Conservation (phyloP, 495 filamentous ascomycete species). For the Xylaria grammica region DNA sequence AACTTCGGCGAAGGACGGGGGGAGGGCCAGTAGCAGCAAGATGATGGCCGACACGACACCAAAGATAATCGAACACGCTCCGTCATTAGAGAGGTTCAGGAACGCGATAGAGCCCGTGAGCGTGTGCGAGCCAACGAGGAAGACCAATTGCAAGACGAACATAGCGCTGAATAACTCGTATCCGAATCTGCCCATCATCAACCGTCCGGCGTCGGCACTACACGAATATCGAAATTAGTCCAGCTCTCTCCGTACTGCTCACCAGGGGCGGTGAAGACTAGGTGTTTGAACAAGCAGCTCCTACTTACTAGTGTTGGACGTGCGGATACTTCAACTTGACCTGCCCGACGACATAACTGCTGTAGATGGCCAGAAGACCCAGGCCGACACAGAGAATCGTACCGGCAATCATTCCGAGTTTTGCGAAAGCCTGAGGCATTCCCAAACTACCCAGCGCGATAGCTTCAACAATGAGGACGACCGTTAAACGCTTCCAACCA, state of each 20-base stretch:
- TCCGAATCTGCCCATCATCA: slow-evolving; percentile 68
- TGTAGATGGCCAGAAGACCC: slow-evolving; percentile 74
- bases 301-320: slow-evolving; percentile 63
- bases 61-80: slow-evolving; percentile 71
- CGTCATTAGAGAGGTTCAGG: slow-evolving; percentile 67
- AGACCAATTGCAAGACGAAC: slow-evolving; percentile 71
- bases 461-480: slow-evolving; percentile 74
- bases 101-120: slow-evolving; percentile 76
- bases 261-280: not conserved
- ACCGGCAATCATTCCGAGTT: slow-evolving; percentile 63
- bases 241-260: not conserved
- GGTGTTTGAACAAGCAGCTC: not conserved
- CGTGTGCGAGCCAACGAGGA: slow-evolving; percentile 78
- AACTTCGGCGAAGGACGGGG: slow-evolving; percentile 56
- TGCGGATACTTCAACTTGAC: slow-evolving; percentile 75
- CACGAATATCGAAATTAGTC: slow-evolving; percentile 7
- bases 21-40: slow-evolving; percentile 65
- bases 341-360: slow-evolving; percentile 77
- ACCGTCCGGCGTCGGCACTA: slow-evolving; percentile 66
- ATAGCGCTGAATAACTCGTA: slow-evolving; percentile 67
- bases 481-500: slow-evolving; percentile 56
- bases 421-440: slow-evolving; percentile 67
- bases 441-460: slow-evolving; percentile 73
- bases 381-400: slow-evolving; percentile 64
- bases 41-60: slow-evolving; percentile 67